These are phyloP conservation scores for Termitomyces sp. DNA, from an alignment of 768 basidiomycete genomes.

Conservation along the genomic window DNA sequence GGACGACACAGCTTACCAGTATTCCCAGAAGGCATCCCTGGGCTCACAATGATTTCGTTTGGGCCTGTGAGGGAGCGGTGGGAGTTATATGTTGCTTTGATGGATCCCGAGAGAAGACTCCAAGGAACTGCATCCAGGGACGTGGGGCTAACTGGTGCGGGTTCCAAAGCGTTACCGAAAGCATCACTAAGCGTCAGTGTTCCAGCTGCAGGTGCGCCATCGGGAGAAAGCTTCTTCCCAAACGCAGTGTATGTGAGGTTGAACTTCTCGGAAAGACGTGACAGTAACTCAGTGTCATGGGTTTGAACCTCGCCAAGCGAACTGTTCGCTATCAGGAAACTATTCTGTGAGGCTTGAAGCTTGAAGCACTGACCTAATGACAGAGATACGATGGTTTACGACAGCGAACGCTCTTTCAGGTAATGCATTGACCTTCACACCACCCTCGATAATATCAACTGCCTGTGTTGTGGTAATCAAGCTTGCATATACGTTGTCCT, in stretches of 20 bases:
- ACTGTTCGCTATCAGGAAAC: constrained; percentile 18
- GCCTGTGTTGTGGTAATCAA: constrained; percentile 74
- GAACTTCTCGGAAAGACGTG: constrained; percentile 43
- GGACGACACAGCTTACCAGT: constrained; percentile 35
- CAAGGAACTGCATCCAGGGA: constrained; percentile 42
- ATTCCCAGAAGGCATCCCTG: constrained; percentile 58
- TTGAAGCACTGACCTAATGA: constrained; percentile 40
- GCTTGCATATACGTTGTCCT: constrained; percentile 37
- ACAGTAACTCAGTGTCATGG: constrained; percentile 43
- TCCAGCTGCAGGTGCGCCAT: constrained; percentile 35
- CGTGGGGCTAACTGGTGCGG: constrained; percentile 61
- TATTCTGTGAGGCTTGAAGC: background rate
- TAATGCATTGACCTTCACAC: constrained; percentile 74
- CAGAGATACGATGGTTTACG: constrained; percentile 70
- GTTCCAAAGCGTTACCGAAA: constrained; percentile 50
- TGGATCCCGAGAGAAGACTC: constrained; percentile 56
- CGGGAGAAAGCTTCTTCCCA: constrained; percentile 35
- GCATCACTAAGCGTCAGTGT: constrained; percentile 49
- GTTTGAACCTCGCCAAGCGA: constrained; percentile 41
- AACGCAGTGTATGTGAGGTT: constrained; percentile 63
- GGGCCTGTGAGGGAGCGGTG: constrained; percentile 34
- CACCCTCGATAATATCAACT: constrained; percentile 65
- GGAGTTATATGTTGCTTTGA: constrained; percentile 56
- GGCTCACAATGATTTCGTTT: constrained; percentile 41
- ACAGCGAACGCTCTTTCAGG: constrained; percentile 70